phyloP scores from a whole-genome alignment of 805 yeast genomes.

The Pichia rugopelliculosa region DNA sequence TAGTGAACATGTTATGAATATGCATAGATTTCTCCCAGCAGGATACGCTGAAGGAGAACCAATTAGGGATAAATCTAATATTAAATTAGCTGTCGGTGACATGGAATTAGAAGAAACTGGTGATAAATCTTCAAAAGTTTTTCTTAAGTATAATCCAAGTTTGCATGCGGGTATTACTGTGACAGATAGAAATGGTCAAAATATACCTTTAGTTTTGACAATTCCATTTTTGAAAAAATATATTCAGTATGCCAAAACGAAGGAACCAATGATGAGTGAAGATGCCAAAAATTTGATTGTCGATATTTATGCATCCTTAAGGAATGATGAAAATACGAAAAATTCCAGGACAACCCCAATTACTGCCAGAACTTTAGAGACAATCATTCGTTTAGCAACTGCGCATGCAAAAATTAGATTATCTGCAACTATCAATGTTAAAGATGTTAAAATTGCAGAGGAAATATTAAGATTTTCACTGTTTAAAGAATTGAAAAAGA shows the following conservation, averaged over 20 bases:
- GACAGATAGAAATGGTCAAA: slow-evolving; percentile 18
- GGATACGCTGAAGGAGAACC: slow-evolving; percentile 94
- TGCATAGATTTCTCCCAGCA: slow-evolving; percentile 83
- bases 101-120: slow-evolving; percentile 36
- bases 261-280: slow-evolving; percentile 74
- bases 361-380: slow-evolving; percentile 96
- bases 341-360: slow-evolving; percentile 84
- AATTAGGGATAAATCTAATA: slow-evolving; percentile 63
- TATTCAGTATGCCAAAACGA: slow-evolving; percentile 86
- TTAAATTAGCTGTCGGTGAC: slow-evolving; percentile 78
- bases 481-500: slow-evolving; percentile 54
- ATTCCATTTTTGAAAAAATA: slow-evolving; percentile 87
- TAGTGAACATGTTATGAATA: slow-evolving; percentile 89
- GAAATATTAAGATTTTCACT: slow-evolving; percentile 77
- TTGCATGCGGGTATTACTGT: slow-evolving; percentile 39
- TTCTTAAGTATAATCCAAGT: slow-evolving; percentile 74
- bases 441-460: slow-evolving; percentile 83
- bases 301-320: slow-evolving; percentile 65
- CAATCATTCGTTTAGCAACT: slow-evolving; percentile 86
- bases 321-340: slow-evolving; percentile 60
- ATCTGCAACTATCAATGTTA: slow-evolving; percentile 61
- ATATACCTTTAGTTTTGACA: slow-evolving; percentile 44
- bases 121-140: slow-evolving; percentile 57
- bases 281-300: slow-evolving; percentile 78
- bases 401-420: slow-evolving; percentile 97